phyloP scores from a whole-genome alignment of 306 rosid species.

The Hylodesmum podocarpum region DNA sequence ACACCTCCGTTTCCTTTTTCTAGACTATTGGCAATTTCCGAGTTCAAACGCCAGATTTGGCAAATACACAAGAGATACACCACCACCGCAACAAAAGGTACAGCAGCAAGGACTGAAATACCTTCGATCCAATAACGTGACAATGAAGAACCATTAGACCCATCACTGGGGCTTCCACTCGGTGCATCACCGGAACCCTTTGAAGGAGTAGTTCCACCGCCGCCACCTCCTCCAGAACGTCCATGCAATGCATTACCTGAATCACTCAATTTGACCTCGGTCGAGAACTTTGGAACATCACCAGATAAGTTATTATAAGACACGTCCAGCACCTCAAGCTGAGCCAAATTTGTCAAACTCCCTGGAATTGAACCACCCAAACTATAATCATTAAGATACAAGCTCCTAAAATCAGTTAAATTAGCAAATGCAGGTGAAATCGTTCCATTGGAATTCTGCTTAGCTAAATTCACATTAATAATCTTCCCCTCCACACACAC shows the following conservation, averaged over 20 bases:
- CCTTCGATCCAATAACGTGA: not conserved
- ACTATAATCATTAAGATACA: constrained; percentile 46
- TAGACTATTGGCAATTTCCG: too few relatives aligned
- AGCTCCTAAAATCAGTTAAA: constrained; percentile 45
- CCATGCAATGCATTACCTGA: constrained; percentile 68
- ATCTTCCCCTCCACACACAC: constrained; percentile 44
- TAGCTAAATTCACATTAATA: constrained; percentile 38
- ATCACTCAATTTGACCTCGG: constrained; percentile 40
- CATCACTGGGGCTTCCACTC: not conserved
- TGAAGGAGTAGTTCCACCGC: constrained; percentile 31
- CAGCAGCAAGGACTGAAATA: not conserved
- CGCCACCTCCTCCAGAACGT: constrained; percentile 37
- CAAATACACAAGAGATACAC: too few relatives aligned
- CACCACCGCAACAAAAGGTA: not conserved
- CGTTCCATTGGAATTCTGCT: constrained; percentile 45
- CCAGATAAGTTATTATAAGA: constrained; percentile 63
- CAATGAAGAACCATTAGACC: not conserved
- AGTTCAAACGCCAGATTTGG: too few relatives aligned
- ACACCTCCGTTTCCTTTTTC: too few relatives aligned
- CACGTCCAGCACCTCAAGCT: constrained; percentile 55
- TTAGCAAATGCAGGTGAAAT: constrained; percentile 67
- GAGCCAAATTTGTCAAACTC: constrained; percentile 41
- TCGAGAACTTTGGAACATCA: constrained; percentile 48
- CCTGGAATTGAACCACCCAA: constrained; percentile 60
- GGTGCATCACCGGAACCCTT: not conserved